Evolutionary conservation across 345 rosid genomes (phyloP), one percentile per base, ranked within the genome.

Genomic region (Acer negundo): DNA sequence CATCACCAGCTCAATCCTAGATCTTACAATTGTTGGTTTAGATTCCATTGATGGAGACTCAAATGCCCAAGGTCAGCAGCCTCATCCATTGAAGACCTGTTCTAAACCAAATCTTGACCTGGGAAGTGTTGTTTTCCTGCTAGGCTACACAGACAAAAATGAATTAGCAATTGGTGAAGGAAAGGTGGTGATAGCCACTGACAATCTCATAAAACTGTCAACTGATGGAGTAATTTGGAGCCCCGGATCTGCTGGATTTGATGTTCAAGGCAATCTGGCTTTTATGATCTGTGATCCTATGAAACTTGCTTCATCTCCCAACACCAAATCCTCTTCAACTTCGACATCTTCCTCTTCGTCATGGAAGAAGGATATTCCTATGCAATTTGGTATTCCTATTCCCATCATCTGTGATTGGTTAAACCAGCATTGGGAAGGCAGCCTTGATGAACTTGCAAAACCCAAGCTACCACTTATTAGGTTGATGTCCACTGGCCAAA

Each of bases 361-460:
- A 0, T 86, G 89, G 81, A 95, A 88, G 88, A 95, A 86, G 78
- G 90, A 86, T 65, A 59, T 80, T 44, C 84, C 84, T 2, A 86
- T 89, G 93, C 99, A 93, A 80, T 95, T 95, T 51, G 97, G 99
- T 62, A 95, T 95, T 84, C 98, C 99, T 3, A 85, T 95, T 70
- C 97, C 99, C 2, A 85, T 93, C 26, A 93, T 95, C 2, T 90
- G 94, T 76, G 97, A 95, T 85, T 93, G 99, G 98, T 87, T 93
- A 69, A 93, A 91, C 86, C 99, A 93, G 85, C 99, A 95, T 77
- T 93, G 98, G 98, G 99, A 95, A 86, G 99, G 98, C 72, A 90
- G 87, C 82, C 92, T 95, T 0, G 99, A 95, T 70, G 98, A 95
- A 81, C 90, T 85, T 71, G 85, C 89, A 13, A 95, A 93, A 77